These are phyloP conservation scores for Umbellularia californica DNA, from an alignment of 164 flowering plant species.

Conservation along the genomic window DNA sequence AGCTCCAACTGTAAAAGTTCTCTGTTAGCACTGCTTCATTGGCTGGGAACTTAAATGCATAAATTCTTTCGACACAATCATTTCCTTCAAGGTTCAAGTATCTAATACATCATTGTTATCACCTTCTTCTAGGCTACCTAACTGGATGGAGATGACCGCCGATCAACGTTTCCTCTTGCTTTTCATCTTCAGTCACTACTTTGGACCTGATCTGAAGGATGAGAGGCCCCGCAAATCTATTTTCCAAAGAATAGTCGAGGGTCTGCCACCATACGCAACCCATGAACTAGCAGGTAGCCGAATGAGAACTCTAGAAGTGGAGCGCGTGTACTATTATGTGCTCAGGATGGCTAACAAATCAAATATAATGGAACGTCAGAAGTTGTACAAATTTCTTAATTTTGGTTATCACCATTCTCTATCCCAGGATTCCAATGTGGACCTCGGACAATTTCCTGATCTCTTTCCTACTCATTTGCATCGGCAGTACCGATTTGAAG, in stretches of 20 bases:
- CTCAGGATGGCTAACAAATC: slow-evolving; percentile 42
- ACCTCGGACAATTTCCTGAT: too few species aligned
- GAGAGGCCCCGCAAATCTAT: slow-evolving; percentile 33
- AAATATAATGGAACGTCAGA: slow-evolving; percentile 22
- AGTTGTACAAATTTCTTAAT: slow-evolving; percentile 10
- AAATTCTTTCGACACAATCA: background rate
- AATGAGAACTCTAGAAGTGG: background rate
- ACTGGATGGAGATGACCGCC: slow-evolving; percentile 20
- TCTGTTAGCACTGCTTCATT: too few species aligned
- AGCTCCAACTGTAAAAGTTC: too few species aligned
- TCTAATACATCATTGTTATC: background rate
- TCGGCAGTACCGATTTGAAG: background rate
- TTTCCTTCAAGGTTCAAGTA: too few species aligned
- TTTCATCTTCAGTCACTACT: slow-evolving; percentile 52
- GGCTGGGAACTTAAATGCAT: background rate
- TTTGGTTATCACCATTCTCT: slow-evolving; percentile 4
- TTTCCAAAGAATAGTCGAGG: slow-evolving; percentile 28
- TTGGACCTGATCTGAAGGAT: slow-evolving; percentile 54
- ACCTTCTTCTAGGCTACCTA: background rate
- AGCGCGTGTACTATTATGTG: slow-evolving; percentile 30
- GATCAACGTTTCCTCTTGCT: slow-evolving; percentile 48
- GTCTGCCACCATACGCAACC: too few species aligned
- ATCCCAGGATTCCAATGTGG: slow-evolving; percentile 11
- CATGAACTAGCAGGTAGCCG: background rate
- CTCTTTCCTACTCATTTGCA: background rate